Evolutionary conservation across 805 yeast species (phyloP), one percentile per base, ranked within the genome.

Genomic region (Hemisphaericaspora nanyangensis): DNA sequence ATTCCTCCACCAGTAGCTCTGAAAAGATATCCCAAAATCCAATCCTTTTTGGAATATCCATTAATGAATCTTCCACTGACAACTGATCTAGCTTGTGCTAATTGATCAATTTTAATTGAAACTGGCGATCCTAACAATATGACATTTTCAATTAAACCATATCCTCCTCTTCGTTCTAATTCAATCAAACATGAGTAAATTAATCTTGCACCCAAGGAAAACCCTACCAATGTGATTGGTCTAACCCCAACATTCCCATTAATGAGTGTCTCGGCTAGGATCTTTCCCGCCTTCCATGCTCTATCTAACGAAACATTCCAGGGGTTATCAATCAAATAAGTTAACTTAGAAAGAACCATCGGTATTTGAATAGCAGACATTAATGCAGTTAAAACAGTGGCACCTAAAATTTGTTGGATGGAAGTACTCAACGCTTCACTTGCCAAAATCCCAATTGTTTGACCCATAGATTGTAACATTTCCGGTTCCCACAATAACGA

Each of bases 401-500:
- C 88, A 36, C 98, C 99, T 27, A 93, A 70, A 41, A 93, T 83
- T 59, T 95, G 99, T 65, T 93, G 99, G 32, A 93, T 82, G 4
- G 96, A 87, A 49, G 91, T 93, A 0, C 95, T 79, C 38, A 95
- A 70, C 0, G 95, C 91, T 62, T 93, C 99, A 29, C 91, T 85
- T 0, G 99, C 99, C 41, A 93, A 72, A 51, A 93, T 90, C 46
- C 80, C 79, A 47, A 93, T 91, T 0, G 99, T 93, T 60, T 93
- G 97, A 56, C 99, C 99, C 77, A 86, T 88, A 39, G 95, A 85
- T 45, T 80, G 82, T 52, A 93, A 78, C 93, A 93, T 87, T 49
- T 93, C 99, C 0, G 99, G 99, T 60, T 93, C 99, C 99, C 99
- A 93, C 34, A 86, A 66, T 6, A 93, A 69, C 0, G 98, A 88